Base-by-base conservation (phyloP, 2,329 filamentous ascomycete species). In the Talaromyces sp. region DNA sequence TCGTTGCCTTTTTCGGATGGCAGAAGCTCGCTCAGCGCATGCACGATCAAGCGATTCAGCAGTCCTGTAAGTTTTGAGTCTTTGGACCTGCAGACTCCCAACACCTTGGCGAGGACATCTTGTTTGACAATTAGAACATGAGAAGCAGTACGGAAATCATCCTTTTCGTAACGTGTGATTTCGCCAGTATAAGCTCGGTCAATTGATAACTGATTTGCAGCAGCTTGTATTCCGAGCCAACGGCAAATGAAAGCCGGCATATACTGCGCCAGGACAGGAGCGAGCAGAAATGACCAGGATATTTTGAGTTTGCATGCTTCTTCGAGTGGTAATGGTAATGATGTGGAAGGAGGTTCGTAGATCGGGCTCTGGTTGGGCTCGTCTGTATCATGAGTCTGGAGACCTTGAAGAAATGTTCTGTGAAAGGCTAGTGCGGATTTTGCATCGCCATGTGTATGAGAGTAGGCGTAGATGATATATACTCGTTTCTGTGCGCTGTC, bases 361-460 rank as follows among this genome's bases (percentile, higher is more conserved):
- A 48, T 11, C 1, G 48, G 25, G 18, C 16, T 31, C 37, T 31
- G n/a, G 14, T 44, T 16, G n/a, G 3, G 3, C 2, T 8, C 5
- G 9, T 35, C 31, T 11, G 18, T 4, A 21, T 5, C 1, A 23
- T 52, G 42, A 7, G 39, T 52, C 31, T 70, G 54, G 58, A 2
- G 68, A 71, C 66, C 63, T 4, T 70, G 23, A 11, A 80, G 67
- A 54, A 82, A 76, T 0, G 76, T 72, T 3, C 67, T 69, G 61
- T 82, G 80, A 62, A 83, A 81, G 4, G 75, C 67, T 0, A 74
- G 58, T 5, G 78, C 79, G 0, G 75, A 76, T 40, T 72, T 73
- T 0, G 80, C 81, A 64, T 83, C 81, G 7, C 76, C 77, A 3
- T 79, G 69, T 1, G 72, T 69, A 67, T 83, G 81, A 0, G 79